Conservation (phyloP, 345 rosid species). For the Linum trigynum region DNA sequence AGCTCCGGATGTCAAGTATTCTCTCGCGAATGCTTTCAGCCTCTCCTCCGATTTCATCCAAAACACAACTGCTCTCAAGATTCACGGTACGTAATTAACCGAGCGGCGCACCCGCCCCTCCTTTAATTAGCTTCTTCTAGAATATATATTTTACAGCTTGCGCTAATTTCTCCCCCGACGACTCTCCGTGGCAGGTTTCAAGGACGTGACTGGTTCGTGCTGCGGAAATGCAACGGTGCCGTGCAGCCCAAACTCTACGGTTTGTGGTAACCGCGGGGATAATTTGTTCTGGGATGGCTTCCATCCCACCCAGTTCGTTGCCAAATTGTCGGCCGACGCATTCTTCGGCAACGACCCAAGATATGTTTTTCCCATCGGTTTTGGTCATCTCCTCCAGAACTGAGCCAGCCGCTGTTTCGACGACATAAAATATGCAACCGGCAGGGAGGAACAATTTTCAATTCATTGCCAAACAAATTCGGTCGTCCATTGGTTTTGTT, state of each 20-base stretch:
- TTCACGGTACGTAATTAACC: too few relatives aligned
- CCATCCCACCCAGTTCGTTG: conserved; percentile 14
- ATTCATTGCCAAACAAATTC: too few relatives aligned
- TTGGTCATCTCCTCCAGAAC: background rate
- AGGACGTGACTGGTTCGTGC: conserved; percentile 8
- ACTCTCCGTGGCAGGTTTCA: conserved; percentile 6
- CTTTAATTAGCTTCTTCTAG: background rate
- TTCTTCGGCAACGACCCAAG: background rate
- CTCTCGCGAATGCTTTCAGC: background rate
- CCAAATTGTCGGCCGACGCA: background rate
- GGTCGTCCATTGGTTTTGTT: too few relatives aligned
- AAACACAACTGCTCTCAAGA: background rate
- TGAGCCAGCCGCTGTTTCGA: too few relatives aligned
- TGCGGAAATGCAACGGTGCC: conserved; percentile 17
- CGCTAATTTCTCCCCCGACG: too few relatives aligned
- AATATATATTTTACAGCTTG: too few relatives aligned
- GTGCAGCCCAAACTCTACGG: conserved; percentile 4
- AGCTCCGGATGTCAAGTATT: background rate
- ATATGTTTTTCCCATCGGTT: conserved; percentile 5
- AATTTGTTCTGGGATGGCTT: conserved; percentile 24
- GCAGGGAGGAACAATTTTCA: too few relatives aligned
- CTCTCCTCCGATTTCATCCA: background rate
- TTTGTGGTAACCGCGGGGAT: background rate
- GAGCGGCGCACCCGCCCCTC: too few relatives aligned
- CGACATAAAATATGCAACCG: background rate